Base-by-base conservation (phyloP, 495 filamentous ascomycete species). In the Hypomontagnella submonticulosa region DNA sequence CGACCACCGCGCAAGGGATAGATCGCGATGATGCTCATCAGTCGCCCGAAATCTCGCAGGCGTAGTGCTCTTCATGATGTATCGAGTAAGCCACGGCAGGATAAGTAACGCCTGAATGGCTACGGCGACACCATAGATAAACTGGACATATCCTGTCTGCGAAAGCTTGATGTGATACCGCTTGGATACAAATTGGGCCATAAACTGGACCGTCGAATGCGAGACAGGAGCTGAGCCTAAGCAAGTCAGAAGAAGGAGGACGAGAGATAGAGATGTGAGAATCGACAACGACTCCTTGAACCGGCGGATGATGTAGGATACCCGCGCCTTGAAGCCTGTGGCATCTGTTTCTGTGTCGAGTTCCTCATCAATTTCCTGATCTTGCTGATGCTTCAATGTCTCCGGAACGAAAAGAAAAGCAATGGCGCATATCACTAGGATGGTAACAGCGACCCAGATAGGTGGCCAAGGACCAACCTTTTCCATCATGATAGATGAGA, bases 401-500 rank as follows among this genome's bases (percentile, higher is more conserved):
- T 85, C 82, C 2, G 81, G 81, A 1, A 85, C 69, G 36, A 82
- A 73, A 0, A 81, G 44, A 4, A 73, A 23, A 11, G 72, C 57
- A 4, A 73, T 27, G 8, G 43, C 51, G 10, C 75, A 73, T 4
- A 74, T 2, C 1, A 76, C 8, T 0, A 75, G 47, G 4, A 66
- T 20, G 16, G 37, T 30, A 4, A 73, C 3, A 7, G 84, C 85
- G 3, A 81, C 63, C 10, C 84, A 38, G 8, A 85, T 49, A 0
- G 85, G 80, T 8, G 84, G 76, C 87, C 86, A 89, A 0, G 83
- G 84, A 16, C 72, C 70, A 4, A 80, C 73, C 57, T 73, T 54
- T 6, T 75, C 61, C 85, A 89, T 88, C 19, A 88, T 71, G 67
- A 73, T 74, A 4, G 83, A 82, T 12, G 83, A 79, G 1, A 86